Base-by-base conservation (phyloP, 768 basidiomycete species). In the Russula compacta region DNA sequence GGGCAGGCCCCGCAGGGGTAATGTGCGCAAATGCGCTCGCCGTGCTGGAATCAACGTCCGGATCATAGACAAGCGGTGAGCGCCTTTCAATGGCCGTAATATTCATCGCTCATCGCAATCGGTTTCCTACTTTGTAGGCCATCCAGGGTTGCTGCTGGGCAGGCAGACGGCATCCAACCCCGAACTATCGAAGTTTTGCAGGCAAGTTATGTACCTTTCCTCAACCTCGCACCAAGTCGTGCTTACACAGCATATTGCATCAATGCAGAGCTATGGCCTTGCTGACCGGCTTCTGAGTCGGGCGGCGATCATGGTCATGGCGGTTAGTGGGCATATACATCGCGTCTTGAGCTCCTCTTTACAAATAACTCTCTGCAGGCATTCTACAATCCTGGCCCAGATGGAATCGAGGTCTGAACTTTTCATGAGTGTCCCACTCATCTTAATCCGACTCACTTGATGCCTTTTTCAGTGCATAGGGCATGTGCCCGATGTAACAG, bases 11-110 rank as follows among this genome's bases (percentile, higher is more conserved):
- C 3, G 74, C 78, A 1, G 82, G 88, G 2, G 70, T 89, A 3
- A 87, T 90, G 85, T 85, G 83, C 60, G 81, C 81, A 29, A 83
- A 85, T 68, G 84, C 79, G 3, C 76, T 87, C 38, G 79, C 76
- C 77, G 68, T 46, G 81, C 82, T 8, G 84, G 84, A 0, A 72
- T 86, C 38, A 77, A 79, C 39, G 81, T 85, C 24, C 76, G 80
- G 9, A 80, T 87, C 42, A 70, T 87, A 43, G 85, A 87, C 68
- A 73, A 83, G 69, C 74, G 81, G 82, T 80, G 35, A 46, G 39
- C 36, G 10, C 38, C 46, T 40, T 12, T 24, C 38, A 11, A 11
- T 47, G 15, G 6, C n/a, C 15, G 3, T 5, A 7, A 2, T 56
- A 1, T 24, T 21, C 33, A 4, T 5, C 38, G 7, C 62, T 60